Conservation (phyloP, 192 early-diverging fungal genomes). For the Coemansia furcata region DNA sequence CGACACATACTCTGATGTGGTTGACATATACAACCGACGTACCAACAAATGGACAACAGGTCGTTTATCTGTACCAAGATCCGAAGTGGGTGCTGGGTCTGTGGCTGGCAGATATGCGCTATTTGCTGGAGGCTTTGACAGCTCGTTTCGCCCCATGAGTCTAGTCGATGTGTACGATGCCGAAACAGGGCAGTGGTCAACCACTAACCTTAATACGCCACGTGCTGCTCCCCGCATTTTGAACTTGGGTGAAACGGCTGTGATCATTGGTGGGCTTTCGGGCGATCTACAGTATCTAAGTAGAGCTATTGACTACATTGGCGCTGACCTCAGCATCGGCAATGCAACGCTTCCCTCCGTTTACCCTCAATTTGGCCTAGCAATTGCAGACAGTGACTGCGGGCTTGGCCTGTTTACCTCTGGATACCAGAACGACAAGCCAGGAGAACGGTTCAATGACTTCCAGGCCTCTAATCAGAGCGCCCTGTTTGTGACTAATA, state of each 20-base stretch:
- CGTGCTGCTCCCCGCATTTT: constrained; percentile 35
- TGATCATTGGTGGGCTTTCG: constrained; percentile 42
- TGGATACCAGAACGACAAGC: constrained; percentile 47
- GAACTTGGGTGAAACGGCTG: constrained; percentile 27
- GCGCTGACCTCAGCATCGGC: constrained; percentile 11
- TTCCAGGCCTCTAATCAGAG: constrained; percentile 48
- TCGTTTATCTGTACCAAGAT: constrained; percentile 29
- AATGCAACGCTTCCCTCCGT: constrained; percentile 11
- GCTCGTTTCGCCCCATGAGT: constrained; percentile 25
- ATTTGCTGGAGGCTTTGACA: constrained; percentile 52
- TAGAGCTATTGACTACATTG: constrained; percentile 41
- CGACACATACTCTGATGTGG: constrained; percentile 31
- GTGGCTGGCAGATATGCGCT: constrained; percentile 42
- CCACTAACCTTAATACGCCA: constrained; percentile 16
- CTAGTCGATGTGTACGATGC: constrained; percentile 51
- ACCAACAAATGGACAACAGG: constrained; percentile 35
- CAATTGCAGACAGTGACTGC: constrained; percentile 13
- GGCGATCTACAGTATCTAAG: constrained; percentile 53
- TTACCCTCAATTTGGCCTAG: constrained; percentile 46
- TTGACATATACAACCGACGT: constrained; percentile 45
- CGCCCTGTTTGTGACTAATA: constrained; percentile 12
- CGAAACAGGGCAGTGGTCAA: constrained; percentile 33
- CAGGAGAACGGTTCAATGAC: constrained; percentile 52
- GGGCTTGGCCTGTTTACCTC: constrained; percentile 35
- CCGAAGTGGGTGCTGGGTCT: constrained; percentile 39